Evolutionary conservation across 2,329 filamentous ascomycete genomes (phyloP).

Genomic region (Ceratocystiopsis sp.): DNA sequence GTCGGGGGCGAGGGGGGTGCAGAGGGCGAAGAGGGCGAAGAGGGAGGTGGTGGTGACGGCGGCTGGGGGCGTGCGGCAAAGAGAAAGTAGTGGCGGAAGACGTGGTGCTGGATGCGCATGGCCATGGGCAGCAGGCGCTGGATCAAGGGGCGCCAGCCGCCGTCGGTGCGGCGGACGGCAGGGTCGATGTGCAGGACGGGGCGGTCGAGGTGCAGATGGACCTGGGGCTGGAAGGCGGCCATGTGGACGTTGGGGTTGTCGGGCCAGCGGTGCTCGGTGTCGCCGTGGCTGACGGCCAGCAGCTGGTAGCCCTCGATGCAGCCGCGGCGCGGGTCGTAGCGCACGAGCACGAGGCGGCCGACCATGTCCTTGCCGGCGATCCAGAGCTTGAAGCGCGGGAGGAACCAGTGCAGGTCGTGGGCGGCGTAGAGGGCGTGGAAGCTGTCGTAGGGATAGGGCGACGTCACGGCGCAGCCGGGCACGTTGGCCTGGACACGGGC

Average conservation of each 20-base stretch:
- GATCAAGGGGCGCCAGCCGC: background rate
- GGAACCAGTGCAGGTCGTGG: constrained; percentile 72
- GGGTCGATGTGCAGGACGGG: constrained; percentile 45
- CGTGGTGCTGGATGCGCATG: background rate
- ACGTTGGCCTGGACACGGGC: constrained; percentile 51
- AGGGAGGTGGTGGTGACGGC: too few species aligned
- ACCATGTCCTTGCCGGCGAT: constrained; percentile 59
- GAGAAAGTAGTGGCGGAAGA: background rate
- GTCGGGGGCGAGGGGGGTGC: too few species aligned
- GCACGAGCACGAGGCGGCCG: constrained; percentile 59
- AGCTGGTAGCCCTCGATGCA: constrained; percentile 71
- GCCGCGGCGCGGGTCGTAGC: constrained; percentile 55
- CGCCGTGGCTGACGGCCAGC: constrained; percentile 42
- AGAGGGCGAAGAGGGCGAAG: too few species aligned
- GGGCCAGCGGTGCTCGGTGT: constrained; percentile 39
- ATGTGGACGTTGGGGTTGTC: constrained; percentile 49
- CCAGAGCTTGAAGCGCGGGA: constrained; percentile 68
- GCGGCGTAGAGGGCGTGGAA: constrained; percentile 57
- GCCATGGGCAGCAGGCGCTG: background rate
- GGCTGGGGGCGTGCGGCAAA: too few species aligned
- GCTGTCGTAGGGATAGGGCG: constrained; percentile 37
- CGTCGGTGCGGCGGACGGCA: too few species aligned
- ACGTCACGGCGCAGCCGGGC: constrained; percentile 33
- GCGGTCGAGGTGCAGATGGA: constrained; percentile 57
- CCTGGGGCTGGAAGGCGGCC: constrained; percentile 51